Conservation (phyloP, 306 rosid species). For the Glycyrrhiza uralensis region DNA sequence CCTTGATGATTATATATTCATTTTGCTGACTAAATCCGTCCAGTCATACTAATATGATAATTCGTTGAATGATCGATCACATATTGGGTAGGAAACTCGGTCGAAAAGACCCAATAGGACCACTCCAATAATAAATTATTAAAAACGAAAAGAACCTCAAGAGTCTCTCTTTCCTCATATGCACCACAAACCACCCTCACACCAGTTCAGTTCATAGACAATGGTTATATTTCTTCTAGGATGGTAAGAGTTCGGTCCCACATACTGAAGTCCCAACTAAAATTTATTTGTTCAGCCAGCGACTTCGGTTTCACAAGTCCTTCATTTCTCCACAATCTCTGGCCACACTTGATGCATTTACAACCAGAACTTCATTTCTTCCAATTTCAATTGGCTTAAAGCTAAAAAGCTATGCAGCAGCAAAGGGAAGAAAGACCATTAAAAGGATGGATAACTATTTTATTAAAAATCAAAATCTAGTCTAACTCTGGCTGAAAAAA, state of each 20-base stretch:
- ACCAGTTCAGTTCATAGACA: not conserved
- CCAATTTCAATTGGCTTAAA: conserved; percentile 12
- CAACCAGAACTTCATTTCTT: not conserved
- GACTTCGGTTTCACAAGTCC: conserved; percentile 4
- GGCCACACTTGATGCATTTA: conserved; percentile 1
- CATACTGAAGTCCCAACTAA: not conserved
- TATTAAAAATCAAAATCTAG: conserved; percentile 28
- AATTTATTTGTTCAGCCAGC: not conserved
- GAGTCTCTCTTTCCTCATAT: not conserved
- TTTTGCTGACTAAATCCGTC: not conserved
- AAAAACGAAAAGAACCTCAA: not conserved
- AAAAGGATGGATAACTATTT: not conserved
- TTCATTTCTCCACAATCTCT: conserved; percentile 1
- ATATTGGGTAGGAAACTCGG: not conserved
- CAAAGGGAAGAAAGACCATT: not conserved
- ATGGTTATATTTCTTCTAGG: not conserved
- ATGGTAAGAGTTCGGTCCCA: not conserved
- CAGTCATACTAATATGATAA: not conserved
- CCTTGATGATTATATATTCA: no score
- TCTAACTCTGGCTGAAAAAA: conserved; percentile 26
- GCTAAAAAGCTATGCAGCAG: conserved; percentile 1
- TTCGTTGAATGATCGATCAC: not conserved
- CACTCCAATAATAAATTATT: not conserved
- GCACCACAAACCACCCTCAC: not conserved
- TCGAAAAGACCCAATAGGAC: not conserved